Evolutionary conservation across 2,329 filamentous ascomycete species (phyloP), one percentile per base, ranked within the genome.

Genomic region (Sclerotinia spermophila): DNA sequence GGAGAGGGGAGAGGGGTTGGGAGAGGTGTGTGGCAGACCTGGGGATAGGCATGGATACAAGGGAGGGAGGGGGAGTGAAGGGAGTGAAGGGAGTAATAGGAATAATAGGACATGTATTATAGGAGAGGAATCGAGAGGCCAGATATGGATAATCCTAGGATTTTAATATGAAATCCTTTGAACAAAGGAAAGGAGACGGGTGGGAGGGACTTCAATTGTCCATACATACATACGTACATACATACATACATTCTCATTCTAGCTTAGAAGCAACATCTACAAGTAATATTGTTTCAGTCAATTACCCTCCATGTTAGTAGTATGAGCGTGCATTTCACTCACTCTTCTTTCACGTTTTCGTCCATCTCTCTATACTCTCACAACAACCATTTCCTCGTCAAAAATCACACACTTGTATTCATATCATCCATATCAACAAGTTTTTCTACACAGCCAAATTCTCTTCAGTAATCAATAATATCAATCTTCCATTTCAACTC

Each of bases 21-120:
- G n/a, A n/a, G n/a, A n/a, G n/a, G n/a, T 17, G 1, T 8, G 5
- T 6, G 27, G 2, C 6, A 27, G n/a, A 6, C 3, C 6, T 30
- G n/a, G 15, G 13, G 27, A 15, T 17, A 51, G 5, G 0, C 15
- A 27, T 27, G 17, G 48, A 21, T 11, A 15, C 15, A 17, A 51
- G 17, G 2, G 4, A 15, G n/a, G 5, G 5, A 27, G 5, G 45
- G 48, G n/a, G 45, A n/a, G 24, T 42, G 15, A 19, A 42, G 1
- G 40, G 24, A 24, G 21, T 19, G 42, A 21, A n/a, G n/a, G n/a
- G n/a, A n/a, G n/a, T n/a, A n/a, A n/a, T n/a, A n/a, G n/a, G n/a
- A n/a, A n/a, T n/a, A n/a, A n/a, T n/a, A n/a, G n/a, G n/a, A n/a
- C n/a, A n/a, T n/a, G n/a, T n/a, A n/a, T n/a, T n/a, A n/a, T n/a